Percentiles rank a stretch among this genome's conserved stretches.
Evolutionary conservation across 768 basidiomycete genomes (phyloP).

Genomic region (Mycena haematopus): DNA sequence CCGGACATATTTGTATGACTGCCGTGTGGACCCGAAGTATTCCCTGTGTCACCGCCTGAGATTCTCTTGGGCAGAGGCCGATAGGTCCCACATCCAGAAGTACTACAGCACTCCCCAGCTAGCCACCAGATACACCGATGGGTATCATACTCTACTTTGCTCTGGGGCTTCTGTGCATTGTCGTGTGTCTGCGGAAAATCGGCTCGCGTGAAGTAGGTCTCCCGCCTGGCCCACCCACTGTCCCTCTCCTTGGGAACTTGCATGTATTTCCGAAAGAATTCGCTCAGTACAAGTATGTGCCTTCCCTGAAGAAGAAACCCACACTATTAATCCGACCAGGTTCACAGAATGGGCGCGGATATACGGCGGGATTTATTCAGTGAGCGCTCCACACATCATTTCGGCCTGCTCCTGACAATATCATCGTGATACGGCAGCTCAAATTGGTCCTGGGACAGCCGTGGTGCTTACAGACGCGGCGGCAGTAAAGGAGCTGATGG

Average conservation of each 20-base stretch:
- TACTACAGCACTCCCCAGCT: too few relatives aligned
- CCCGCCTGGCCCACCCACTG: conserved; percentile 28
- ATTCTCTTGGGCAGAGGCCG: too few relatives aligned
- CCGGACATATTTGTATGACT: too few relatives aligned
- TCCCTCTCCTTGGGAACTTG: conserved; percentile 22
- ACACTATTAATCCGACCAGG: conserved; percentile 9
- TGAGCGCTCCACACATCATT: background rate
- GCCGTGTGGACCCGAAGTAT: too few relatives aligned
- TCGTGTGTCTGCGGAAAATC: conserved; percentile 1
- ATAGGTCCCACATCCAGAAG: too few relatives aligned
- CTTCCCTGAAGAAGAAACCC: too few relatives aligned
- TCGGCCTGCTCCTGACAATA: conserved; percentile 3
- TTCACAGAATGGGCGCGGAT: conserved; percentile 38
- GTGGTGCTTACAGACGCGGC: conserved; percentile 34
- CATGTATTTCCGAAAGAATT: too few relatives aligned
- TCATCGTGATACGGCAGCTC: conserved; percentile 9
- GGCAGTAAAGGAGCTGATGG: conserved; percentile 37
- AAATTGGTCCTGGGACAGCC: conserved; percentile 33
- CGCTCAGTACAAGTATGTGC: too few relatives aligned
- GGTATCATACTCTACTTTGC: background rate
- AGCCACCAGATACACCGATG: too few relatives aligned
- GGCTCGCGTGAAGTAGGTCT: conserved; percentile 17
- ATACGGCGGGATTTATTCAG: conserved; percentile 39
- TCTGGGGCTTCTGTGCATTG: background rate
- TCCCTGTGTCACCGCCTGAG: too few relatives aligned